Evolutionary conservation across 352 stramenopile genomes (phyloP).

Genomic region (Saprolegnia diclina): DNA sequence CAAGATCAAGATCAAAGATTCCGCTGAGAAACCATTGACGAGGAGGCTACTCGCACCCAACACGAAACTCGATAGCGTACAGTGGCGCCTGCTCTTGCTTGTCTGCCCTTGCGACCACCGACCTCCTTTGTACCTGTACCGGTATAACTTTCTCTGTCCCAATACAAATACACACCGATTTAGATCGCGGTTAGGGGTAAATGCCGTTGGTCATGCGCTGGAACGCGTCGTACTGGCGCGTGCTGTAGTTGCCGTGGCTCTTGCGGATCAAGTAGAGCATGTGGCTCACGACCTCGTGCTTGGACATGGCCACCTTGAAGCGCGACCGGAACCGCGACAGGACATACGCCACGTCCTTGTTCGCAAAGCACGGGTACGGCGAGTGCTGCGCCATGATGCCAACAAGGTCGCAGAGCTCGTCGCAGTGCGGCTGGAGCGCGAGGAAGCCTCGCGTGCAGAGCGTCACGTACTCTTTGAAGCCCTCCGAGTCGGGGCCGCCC

Average conservation of each 20-base stretch:
- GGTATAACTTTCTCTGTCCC: too few relatives aligned
- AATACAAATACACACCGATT: too few relatives aligned
- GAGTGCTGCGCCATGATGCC: constrained; percentile 95
- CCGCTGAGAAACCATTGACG: too few relatives aligned
- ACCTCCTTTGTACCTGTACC: too few relatives aligned
- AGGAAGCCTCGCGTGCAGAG: constrained; percentile 97
- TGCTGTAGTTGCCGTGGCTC: constrained; percentile 91
- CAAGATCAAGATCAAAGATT: too few relatives aligned
- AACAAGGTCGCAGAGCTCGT: constrained; percentile 95
- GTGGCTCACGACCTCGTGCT: constrained; percentile 86
- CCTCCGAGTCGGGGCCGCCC: constrained; percentile 84
- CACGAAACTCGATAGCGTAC: too few relatives aligned
- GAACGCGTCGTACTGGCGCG: constrained; percentile 91
- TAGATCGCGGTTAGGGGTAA: constrained; percentile 47
- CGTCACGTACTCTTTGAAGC: constrained; percentile 96
- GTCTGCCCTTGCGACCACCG: too few relatives aligned
- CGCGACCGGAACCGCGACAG: constrained; percentile 77
- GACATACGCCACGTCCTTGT: constrained; percentile 79
- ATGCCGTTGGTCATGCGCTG: constrained; percentile 93
- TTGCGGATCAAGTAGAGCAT: constrained; percentile 87
- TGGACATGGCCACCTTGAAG: constrained; percentile 83
- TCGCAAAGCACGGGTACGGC: constrained; percentile 94
- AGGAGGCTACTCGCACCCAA: too few relatives aligned
- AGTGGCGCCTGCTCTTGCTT: too few relatives aligned
- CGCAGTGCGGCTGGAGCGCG: constrained; percentile 91